Conservation (phyloP, 768 basidiomycete species). For the Peribolospora kevripleyi region DNA sequence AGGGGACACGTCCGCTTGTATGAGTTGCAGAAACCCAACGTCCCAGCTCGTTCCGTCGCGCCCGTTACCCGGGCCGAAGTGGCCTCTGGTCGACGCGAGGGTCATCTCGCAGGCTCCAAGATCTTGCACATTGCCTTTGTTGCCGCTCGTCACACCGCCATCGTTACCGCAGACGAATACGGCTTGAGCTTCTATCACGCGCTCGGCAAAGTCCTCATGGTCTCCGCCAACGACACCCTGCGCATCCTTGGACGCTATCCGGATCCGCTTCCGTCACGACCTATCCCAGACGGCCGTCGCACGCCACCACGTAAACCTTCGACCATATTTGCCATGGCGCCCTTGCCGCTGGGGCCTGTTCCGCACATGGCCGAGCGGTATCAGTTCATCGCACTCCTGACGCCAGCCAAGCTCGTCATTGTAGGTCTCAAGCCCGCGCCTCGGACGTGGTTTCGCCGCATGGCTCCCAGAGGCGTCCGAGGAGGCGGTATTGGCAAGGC, state of each 20-base stretch:
- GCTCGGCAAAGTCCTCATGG: slow-evolving; percentile 75
- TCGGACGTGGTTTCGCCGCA: slow-evolving; percentile 47
- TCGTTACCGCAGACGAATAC: slow-evolving; percentile 67
- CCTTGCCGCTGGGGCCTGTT: slow-evolving; percentile 52
- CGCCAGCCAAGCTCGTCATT: slow-evolving; percentile 69
- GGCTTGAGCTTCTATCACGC: slow-evolving; percentile 90
- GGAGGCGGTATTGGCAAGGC: no score
- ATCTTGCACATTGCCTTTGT: slow-evolving; percentile 69
- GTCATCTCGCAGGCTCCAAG: slow-evolving; percentile 53
- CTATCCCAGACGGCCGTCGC: slow-evolving; percentile 1
- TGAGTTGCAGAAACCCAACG: slow-evolving; percentile 43
- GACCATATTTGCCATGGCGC: slow-evolving; percentile 50
- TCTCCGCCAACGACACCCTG: slow-evolving; percentile 81
- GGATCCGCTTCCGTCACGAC: slow-evolving; percentile 16
- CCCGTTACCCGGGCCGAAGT: slow-evolving; percentile 47
- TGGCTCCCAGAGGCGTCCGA: slow-evolving; percentile 8
- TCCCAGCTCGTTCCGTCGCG: slow-evolving; percentile 34
- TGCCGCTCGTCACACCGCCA: slow-evolving; percentile 71
- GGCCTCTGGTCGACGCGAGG: slow-evolving; percentile 53
- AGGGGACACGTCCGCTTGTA: slow-evolving; percentile 67
- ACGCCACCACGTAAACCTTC: slow-evolving; percentile 16
- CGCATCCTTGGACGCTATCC: slow-evolving; percentile 84
- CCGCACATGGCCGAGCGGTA: slow-evolving; percentile 55
- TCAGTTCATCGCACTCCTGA: slow-evolving; percentile 60
- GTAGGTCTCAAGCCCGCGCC: slow-evolving; percentile 80